Base-by-base conservation (phyloP, 176 grass and related monocot species). In the Cenchrus americanus region DNA sequence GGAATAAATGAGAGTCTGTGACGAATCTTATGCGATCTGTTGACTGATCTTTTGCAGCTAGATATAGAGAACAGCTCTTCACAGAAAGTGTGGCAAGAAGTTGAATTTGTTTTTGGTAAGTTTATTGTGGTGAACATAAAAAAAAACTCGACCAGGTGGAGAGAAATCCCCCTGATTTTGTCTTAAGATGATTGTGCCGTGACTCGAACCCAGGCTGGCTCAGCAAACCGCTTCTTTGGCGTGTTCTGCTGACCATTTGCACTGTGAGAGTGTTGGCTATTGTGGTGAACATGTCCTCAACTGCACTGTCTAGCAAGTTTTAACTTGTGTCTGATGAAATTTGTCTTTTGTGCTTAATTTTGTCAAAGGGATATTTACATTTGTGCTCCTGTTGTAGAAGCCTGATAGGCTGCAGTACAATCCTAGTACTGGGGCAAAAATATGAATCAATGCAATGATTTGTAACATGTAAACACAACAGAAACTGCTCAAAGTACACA, bases 101-200 rank as follows among this genome's bases (percentile, higher is more conserved):
- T 98, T 60, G 96, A 98, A 80, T 90, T 98, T 88, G 75, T 93
- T 81, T 90, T 98, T 83, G 96, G 96, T 98, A 90, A 85, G 89
- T 77, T 71, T 91, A 44, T 54, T 64, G 49, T 48, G 48, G 24
- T 55, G 44, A 69, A 76, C 17, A 85, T 62, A 37, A 37, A 37
- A 3, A 37, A 37, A 37, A 37, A 37, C 34, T 37, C 34, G 2
- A 37, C 34, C 34, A 37, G 34, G 34, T 3, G 43, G 43, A 44
- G 18, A 57, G 54, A 57, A 2, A 2, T 0, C 19, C 54, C 19
- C 54, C 21, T 18, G 2, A 8, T 57, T 57, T 57, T 1, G 4
- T 57, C 54, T 57, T 21, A n/a, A 55, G 52, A 55, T 19, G 54
- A 21, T 57, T 6, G 54, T 57, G 18, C 54, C 7, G 19, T 8